Percentiles rank a stretch among this genome's conserved stretches.
These are phyloP conservation scores for Cicer judaicum DNA, from an alignment of 306 rosid genomes.

Conservation along the genomic window DNA sequence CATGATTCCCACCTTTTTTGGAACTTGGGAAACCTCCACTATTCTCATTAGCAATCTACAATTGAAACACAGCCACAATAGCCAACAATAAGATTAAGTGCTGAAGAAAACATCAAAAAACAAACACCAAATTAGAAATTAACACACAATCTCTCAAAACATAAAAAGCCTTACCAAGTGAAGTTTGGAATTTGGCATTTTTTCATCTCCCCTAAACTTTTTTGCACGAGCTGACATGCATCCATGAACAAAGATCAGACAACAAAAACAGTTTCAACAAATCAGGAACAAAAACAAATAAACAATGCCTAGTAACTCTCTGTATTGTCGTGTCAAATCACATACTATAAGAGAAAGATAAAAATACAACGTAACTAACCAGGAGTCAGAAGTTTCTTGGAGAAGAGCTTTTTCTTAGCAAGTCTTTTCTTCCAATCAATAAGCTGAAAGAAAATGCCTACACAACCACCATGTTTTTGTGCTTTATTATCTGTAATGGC, in stretches of 20 bases:
- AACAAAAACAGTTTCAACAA: constrained; percentile 39
- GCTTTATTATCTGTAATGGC: constrained; percentile 72
- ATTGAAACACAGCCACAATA: constrained; percentile 34
- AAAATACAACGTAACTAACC: constrained; percentile 51
- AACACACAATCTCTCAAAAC: background rate
- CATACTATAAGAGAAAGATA: background rate
- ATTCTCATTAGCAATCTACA: constrained; percentile 87
- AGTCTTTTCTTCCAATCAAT: constrained; percentile 87
- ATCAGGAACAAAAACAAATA: background rate
- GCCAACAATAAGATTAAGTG: constrained; percentile 24
- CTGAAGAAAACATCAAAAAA: constrained; percentile 18
- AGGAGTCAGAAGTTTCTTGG: constrained; percentile 78
- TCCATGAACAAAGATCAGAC: constrained; percentile 40
- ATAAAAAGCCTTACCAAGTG: constrained; percentile 65
- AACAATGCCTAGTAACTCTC: background rate
- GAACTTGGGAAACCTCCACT: constrained; percentile 75
- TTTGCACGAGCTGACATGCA: constrained; percentile 62
- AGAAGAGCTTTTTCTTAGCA: constrained; percentile 83
- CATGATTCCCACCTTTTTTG: constrained; percentile 59
- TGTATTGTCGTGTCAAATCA: background rate
- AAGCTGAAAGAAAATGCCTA: constrained; percentile 90
- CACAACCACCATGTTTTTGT: constrained; percentile 78
- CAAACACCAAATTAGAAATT: constrained; percentile 21
- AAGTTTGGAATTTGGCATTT: constrained; percentile 72
- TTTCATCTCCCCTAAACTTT: constrained; percentile 77